A percentile compares a stretch with the other conserved stretches of the same genome.
phyloP scores from a whole-genome alignment of 805 yeast species.

The Kodamaea fukazawae region DNA sequence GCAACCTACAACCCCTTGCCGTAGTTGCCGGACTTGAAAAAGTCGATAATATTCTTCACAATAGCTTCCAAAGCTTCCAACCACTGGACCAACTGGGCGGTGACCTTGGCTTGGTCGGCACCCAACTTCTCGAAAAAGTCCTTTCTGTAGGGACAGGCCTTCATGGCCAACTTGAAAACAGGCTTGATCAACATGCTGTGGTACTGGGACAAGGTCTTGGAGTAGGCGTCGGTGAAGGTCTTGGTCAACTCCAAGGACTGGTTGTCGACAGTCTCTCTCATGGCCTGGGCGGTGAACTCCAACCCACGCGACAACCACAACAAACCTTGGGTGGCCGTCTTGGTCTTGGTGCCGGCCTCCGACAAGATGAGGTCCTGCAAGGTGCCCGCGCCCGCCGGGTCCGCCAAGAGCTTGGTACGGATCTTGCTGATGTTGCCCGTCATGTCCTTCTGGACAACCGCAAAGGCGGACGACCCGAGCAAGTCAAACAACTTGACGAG shows the following conservation, averaged over 20 bases:
- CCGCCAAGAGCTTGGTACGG: slow-evolving; percentile 59
- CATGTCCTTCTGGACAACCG: slow-evolving; percentile 84
- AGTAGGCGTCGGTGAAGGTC: slow-evolving; percentile 82
- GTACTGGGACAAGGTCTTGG: slow-evolving; percentile 73
- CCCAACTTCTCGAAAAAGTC: slow-evolving; percentile 84
- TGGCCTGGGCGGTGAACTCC: slow-evolving; percentile 86
- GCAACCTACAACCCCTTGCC: slow-evolving; percentile 86
- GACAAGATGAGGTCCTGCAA: slow-evolving; percentile 74
- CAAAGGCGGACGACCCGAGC: slow-evolving; percentile 79
- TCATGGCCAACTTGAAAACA: slow-evolving; percentile 89
- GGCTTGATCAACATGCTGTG: slow-evolving; percentile 83
- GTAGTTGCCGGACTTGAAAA: slow-evolving; percentile 76
- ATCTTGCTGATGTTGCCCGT: slow-evolving; percentile 81
- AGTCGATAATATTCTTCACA: slow-evolving; percentile 69
- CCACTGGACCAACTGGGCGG: slow-evolving; percentile 67
- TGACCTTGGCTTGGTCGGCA: slow-evolving; percentile 64
- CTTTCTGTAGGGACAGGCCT: slow-evolving; percentile 88
- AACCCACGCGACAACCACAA: slow-evolving; percentile 85
- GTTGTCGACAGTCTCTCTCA: slow-evolving; percentile 71
- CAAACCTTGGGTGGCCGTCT: slow-evolving; percentile 86
- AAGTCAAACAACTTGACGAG: slow-evolving; percentile 79
- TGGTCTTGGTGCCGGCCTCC: slow-evolving; percentile 65
- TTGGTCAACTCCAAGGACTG: slow-evolving; percentile 64
- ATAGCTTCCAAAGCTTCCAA: slow-evolving; percentile 70
- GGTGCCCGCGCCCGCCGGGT: slow-evolving; percentile 63